Evolutionary conservation across 192 early-diverging fungal species (phyloP).

Genomic region (Rhizophagus clarus): DNA sequence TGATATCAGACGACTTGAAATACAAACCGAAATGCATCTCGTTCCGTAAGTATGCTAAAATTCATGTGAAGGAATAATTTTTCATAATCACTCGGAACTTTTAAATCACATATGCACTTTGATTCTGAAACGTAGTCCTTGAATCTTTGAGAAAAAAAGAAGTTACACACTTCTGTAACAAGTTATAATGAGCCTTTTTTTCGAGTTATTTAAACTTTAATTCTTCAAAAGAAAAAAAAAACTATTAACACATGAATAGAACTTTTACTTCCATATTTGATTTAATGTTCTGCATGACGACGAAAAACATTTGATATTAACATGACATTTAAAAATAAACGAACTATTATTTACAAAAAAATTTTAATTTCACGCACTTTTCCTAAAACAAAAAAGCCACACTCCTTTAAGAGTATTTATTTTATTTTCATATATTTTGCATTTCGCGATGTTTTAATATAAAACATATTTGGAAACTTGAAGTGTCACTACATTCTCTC

Average conservation of each 20-base stretch:
- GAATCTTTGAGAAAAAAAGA: not conserved
- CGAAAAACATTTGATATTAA: not conserved
- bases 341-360: not conserved
- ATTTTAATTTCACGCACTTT: not conserved
- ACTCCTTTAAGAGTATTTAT: not conserved
- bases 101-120: not conserved
- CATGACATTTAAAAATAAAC: not conserved
- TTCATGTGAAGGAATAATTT: too few relatives aligned
- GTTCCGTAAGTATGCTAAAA: too few relatives aligned
- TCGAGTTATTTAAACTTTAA: not conserved
- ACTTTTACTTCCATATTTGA: not conserved
- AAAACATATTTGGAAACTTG: not conserved
- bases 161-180: not conserved
- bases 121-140: not conserved
- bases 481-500: not conserved
- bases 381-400: not conserved
- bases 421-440: not conserved
- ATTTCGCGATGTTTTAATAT: not conserved
- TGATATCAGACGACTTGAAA: too few relatives aligned
- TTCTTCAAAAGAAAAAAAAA: not conserved
- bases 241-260: not conserved
- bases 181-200: not conserved
- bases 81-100: not conserved
- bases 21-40: too few relatives aligned
- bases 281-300: not conserved